Conservation (phyloP, 2,329 filamentous ascomycete genomes). For the Dactylellina parvicollis region DNA sequence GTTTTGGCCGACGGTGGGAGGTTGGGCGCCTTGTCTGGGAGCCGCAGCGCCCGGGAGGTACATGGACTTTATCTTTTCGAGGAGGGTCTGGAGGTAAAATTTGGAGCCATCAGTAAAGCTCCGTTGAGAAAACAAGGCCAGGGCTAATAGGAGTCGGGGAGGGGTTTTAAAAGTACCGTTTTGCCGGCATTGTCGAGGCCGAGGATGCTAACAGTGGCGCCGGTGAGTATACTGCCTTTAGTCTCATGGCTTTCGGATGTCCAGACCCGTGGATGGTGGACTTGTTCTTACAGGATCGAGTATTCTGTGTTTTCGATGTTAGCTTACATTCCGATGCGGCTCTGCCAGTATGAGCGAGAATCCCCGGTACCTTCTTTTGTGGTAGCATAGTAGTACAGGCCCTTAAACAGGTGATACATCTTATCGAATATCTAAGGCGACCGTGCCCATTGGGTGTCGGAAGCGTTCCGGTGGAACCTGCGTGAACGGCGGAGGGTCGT, state of each 20-base stretch:
- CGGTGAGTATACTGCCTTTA: not conserved
- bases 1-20: slow-evolving; percentile 93
- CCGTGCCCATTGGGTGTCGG: slow-evolving; percentile 28
- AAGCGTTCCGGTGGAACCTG: not conserved
- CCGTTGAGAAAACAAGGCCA: not conserved
- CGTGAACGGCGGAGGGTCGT: not conserved
- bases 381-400: slow-evolving; percentile 91
- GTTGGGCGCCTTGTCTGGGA: slow-evolving; percentile 80
- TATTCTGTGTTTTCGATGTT: slow-evolving; percentile 72
- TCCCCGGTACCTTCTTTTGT: slow-evolving; percentile 81
- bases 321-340: slow-evolving; percentile 18
- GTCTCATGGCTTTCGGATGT: not conserved
- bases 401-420: slow-evolving; percentile 97
- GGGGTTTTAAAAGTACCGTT: slow-evolving; percentile 66
- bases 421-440: slow-evolving; percentile 17
- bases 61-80: slow-evolving; percentile 92
- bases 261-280: not conserved
- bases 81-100: slow-evolving; percentile 71
- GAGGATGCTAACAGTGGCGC: slow-evolving; percentile 68
- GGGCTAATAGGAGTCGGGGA: not conserved
- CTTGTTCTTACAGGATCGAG: slow-evolving; percentile 74
- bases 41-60: slow-evolving; percentile 72
- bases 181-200: slow-evolving; percentile 98
- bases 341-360: not conserved
- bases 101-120: not conserved